Conservation (phyloP, 2,329 filamentous ascomycete genomes). For the Xylaria sp. region DNA sequence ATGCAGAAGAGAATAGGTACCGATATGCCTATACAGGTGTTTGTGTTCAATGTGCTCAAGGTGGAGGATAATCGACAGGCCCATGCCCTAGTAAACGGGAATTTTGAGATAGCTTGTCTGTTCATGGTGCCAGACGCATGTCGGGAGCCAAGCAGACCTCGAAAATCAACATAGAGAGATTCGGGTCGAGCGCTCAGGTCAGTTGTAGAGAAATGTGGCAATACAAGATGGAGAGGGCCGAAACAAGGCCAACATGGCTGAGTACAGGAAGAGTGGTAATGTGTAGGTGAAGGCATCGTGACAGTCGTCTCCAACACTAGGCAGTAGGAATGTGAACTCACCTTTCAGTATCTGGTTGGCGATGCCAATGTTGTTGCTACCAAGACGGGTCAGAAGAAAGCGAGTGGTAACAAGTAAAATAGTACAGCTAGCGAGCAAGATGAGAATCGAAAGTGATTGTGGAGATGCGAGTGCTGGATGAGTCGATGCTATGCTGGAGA, state of each 20-base stretch:
- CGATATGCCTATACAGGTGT: not conserved
- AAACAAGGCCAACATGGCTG: not conserved
- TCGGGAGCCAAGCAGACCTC: not conserved
- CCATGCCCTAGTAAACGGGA: not conserved
- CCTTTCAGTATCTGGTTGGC: conserved; percentile 40
- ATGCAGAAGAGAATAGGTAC: not conserved
- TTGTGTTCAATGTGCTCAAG: not conserved
- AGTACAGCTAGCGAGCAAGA: conserved; percentile 71
- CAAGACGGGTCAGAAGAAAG: conserved; percentile 59
- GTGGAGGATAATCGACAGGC: not conserved
- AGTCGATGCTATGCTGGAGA: conserved; percentile 61
- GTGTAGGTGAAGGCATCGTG: not conserved
- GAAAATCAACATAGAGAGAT: not conserved
- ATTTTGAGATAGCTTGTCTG: not conserved
- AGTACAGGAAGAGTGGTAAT: not conserved
- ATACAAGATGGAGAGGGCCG: not conserved
- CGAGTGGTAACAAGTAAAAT: conserved; percentile 67
- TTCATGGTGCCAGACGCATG: not conserved
- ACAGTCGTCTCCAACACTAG: not conserved
- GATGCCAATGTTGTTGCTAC: conserved; percentile 56
- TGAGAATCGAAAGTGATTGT: conserved; percentile 60
- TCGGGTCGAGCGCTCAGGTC: not conserved
- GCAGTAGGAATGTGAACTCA: conserved; percentile 12
- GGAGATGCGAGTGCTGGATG: conserved; percentile 53
- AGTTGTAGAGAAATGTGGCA: not conserved